These are phyloP conservation scores for Xanthoconium purpureum DNA, from an alignment of 768 basidiomycete genomes.

Conservation along the genomic window DNA sequence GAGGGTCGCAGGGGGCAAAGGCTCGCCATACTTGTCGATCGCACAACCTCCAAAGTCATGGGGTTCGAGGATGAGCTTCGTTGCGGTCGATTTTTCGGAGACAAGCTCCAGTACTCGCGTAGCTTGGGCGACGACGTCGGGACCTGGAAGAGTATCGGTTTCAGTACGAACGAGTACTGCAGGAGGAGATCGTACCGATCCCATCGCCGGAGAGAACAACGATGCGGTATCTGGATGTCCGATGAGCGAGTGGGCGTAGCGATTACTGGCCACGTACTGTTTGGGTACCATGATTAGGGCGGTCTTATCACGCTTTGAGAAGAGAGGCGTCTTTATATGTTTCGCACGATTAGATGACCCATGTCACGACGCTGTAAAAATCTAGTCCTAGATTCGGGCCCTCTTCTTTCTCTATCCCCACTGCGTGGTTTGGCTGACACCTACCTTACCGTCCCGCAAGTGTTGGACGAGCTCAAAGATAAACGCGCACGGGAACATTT, in stretches of 20 bases:
- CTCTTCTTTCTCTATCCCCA: slow-evolving; percentile 84
- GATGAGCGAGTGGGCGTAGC: slow-evolving; percentile 7
- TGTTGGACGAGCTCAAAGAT: slow-evolving; percentile 87
- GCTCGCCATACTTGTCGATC: slow-evolving; percentile 83
- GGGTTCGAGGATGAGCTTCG: slow-evolving; percentile 69
- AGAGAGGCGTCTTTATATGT: background rate
- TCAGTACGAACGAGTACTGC: background rate
- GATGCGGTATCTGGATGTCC: slow-evolving; percentile 67
- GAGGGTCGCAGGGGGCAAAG: slow-evolving; percentile 81
- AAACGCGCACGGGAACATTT: slow-evolving; percentile 84
- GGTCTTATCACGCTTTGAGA: background rate
- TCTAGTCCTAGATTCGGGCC: slow-evolving; percentile 92
- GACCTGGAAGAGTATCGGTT: slow-evolving; percentile 48
- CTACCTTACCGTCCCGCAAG: slow-evolving; percentile 87
- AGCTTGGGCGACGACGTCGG: slow-evolving; percentile 86
- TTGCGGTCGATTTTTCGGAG: slow-evolving; percentile 55
- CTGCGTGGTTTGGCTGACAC: slow-evolving; percentile 84
- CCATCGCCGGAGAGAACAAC: slow-evolving; percentile 95
- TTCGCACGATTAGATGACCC: background rate
- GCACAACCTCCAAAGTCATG: slow-evolving; percentile 90
- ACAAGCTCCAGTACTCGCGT: slow-evolving; percentile 76
- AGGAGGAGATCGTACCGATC: slow-evolving; percentile 59
- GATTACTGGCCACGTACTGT: slow-evolving; percentile 37
- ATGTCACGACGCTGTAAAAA: slow-evolving; percentile 58
- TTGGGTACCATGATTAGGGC: slow-evolving; percentile 37